Base-by-base conservation (phyloP, 768 basidiomycete species). In the Termitomyces titanicus region DNA sequence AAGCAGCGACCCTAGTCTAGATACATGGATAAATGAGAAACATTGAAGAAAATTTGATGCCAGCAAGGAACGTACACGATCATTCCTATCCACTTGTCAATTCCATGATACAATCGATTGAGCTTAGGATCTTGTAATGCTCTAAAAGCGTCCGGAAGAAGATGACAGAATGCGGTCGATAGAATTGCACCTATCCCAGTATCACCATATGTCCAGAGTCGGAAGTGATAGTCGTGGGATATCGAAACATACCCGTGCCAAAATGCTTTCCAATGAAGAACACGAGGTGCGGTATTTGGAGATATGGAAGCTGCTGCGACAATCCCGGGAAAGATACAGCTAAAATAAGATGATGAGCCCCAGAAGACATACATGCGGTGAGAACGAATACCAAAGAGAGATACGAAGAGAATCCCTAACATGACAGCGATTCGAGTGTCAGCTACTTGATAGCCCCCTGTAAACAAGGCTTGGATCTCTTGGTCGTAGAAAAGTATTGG, bases 201-300 rank as follows among this genome's bases (percentile, higher is more conserved):
- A 15, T 17, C 8, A 47, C 38, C n/a, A n/a, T n/a, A 49, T 15
- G 47, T 39, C 9, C n/a, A 37, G 24, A 31, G n/a, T 25, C 22
- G 34, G 44, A 17, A 24, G 18, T 8, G 20, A 29, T 10, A 42
- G 20, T 44, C 38, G 8, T 15, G 34, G 31, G 43, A 42, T 20
- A 25, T 22, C 24, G 54, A n/a, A 3, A 45, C 65, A 22, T 39
- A 82, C 85, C 83, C 13, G 91, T 92, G 34, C 91, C 91, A 61
- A 92, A 92, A 65, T 93, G 91, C 63, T 92, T 93, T 37, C 88
- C 89, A n/a, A 90, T 74, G 68, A 93, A 92, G 66, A 93, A 92
- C 17, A 86, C 63, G 15, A 88, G 72, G 22, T 78, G 77, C 1
- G 88, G 89, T 61, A 90, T 84, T 50, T 78, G 77, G 20, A 91